Base-by-base conservation (phyloP, 2,329 filamentous ascomycete genomes). In the Aureobasidium mangrovei region DNA sequence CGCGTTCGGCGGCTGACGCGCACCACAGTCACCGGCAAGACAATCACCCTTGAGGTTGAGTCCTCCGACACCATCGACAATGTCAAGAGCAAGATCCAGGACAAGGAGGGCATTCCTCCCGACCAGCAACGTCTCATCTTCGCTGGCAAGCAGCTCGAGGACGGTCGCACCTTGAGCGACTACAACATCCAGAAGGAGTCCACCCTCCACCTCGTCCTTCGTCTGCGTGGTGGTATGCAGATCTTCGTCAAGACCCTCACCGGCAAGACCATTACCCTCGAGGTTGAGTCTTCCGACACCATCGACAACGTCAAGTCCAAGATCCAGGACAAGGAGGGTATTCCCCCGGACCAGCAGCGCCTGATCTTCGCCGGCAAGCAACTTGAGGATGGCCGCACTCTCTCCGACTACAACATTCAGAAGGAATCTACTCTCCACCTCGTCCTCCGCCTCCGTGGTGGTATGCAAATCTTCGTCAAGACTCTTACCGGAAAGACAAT, bases 401-500 rank as follows among this genome's bases (percentile, higher is more conserved):
- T 96, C 0, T 86, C 82, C 48, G 91, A 96, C 70, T 96, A 96
- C 82, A 96, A 96, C 77, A 96, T 96, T 44, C 91, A 97, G 53
- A 67, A 96, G 77, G 79, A 81, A 27, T 91, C 85, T 65, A 97
- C 91, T 66, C 88, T 97, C 64, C 91, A 97, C 79, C 81, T 96
- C 67, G 91, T 96, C 69, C 85, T 96, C 67, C 88, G 91, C 73
- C 89, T 96, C 59, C 91, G 91, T 82, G 91, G 91, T 82, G 91
- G 91, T 76, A 94, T 62, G 60, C 60, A 62, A 51, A 62, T 62
- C 84, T 96, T 95, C 85, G 91, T 95, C 80, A 96, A 95, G 86
- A 95, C 91, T 82, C 88, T 95, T 73, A 95, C 91, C 81, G 91
- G 91, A 78, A 96, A 95, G 87, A 96, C 91, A 76, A 95, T 95